Evolutionary conservation across 352 stramenopile genomes (phyloP).

Genomic region (Phytophthora foliorum): DNA sequence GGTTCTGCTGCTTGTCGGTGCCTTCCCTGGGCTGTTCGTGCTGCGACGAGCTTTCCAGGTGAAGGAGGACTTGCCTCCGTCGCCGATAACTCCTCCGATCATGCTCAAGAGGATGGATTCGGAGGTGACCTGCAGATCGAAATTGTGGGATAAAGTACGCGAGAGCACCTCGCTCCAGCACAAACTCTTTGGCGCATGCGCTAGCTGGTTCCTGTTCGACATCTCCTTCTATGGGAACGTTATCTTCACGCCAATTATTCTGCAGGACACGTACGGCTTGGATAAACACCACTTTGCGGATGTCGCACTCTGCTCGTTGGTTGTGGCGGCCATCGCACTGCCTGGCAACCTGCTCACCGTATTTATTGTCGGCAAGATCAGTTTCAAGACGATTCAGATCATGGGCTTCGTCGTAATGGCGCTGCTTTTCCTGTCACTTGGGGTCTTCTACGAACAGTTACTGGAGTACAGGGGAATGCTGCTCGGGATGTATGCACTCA

Average conservation of each 20-base stretch:
- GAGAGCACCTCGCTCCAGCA: slow-evolving; percentile 44
- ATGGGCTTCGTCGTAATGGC: slow-evolving; percentile 80
- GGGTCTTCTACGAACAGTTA: slow-evolving; percentile 64
- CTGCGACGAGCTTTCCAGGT: slow-evolving; percentile 61
- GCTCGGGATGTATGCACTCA: slow-evolving; percentile 78
- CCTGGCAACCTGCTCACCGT: slow-evolving; percentile 79
- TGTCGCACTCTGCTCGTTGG: slow-evolving; percentile 68
- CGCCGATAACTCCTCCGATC: slow-evolving; percentile 20
- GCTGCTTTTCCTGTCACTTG: slow-evolving; percentile 69
- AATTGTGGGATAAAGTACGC: slow-evolving; percentile 48
- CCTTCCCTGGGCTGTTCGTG: slow-evolving; percentile 70
- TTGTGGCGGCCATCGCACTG: slow-evolving; percentile 78
- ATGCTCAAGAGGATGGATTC: slow-evolving; percentile 24
- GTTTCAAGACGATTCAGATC: slow-evolving; percentile 86
- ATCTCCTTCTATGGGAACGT: slow-evolving; percentile 92
- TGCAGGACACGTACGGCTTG: slow-evolving; percentile 75
- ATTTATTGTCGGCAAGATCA: slow-evolving; percentile 68
- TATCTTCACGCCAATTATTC: slow-evolving; percentile 88
- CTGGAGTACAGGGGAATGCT: slow-evolving; percentile 52
- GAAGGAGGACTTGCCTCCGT: slow-evolving; percentile 40
- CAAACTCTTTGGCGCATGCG: slow-evolving; percentile 81
- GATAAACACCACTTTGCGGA: slow-evolving; percentile 65
- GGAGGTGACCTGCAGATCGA: slow-evolving; percentile 26
- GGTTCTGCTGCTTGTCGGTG: slow-evolving; percentile 60
- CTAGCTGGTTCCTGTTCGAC: slow-evolving; percentile 95